These are phyloP conservation scores for Hermanozyma aechmeae DNA, from an alignment of 805 yeast species.

Conservation along the genomic window DNA sequence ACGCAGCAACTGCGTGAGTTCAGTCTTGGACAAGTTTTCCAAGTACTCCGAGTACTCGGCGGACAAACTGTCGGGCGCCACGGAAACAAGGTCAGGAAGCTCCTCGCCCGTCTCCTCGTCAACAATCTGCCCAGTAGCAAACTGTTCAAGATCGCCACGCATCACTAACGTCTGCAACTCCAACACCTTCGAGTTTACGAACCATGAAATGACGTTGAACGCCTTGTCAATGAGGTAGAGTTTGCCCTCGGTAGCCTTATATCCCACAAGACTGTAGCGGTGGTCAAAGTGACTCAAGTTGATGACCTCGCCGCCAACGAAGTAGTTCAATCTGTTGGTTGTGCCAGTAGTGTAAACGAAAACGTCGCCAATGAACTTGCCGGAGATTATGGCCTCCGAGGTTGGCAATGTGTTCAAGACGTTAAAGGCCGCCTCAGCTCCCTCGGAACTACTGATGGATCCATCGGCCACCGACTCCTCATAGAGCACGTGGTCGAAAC, in stretches of 20 bases:
- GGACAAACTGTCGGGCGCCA: constrained; percentile 49
- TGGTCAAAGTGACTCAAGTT: constrained; percentile 90
- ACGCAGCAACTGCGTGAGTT: constrained; percentile 72
- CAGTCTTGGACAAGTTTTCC: constrained; percentile 55
- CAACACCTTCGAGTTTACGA: constrained; percentile 72
- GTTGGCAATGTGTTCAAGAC: constrained; percentile 67
- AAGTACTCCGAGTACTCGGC: constrained; percentile 39
- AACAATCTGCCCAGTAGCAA: constrained; percentile 17
- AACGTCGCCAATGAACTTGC: constrained; percentile 96
- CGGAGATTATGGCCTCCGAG: constrained; percentile 70
- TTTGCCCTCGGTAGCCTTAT: constrained; percentile 74
- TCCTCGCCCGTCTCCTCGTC: constrained; percentile 32
- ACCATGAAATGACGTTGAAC: constrained; percentile 71
- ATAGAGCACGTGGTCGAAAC: constrained; percentile 61
- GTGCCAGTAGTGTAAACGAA: constrained; percentile 82
- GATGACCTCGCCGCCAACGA: constrained; percentile 89
- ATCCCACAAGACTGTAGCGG: constrained; percentile 79
- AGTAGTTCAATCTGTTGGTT: constrained; percentile 76
- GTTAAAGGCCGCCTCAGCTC: constrained; percentile 79
- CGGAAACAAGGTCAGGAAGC: constrained; percentile 26
- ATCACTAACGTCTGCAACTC: constrained; percentile 94
- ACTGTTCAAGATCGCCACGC: constrained; percentile 85
- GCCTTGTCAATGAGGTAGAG: constrained; percentile 90
- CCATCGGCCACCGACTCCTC: constrained; percentile 52
- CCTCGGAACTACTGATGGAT: constrained; percentile 67